Base-by-base conservation (phyloP, 345 rosid species). In the Boechera retrofracta region DNA sequence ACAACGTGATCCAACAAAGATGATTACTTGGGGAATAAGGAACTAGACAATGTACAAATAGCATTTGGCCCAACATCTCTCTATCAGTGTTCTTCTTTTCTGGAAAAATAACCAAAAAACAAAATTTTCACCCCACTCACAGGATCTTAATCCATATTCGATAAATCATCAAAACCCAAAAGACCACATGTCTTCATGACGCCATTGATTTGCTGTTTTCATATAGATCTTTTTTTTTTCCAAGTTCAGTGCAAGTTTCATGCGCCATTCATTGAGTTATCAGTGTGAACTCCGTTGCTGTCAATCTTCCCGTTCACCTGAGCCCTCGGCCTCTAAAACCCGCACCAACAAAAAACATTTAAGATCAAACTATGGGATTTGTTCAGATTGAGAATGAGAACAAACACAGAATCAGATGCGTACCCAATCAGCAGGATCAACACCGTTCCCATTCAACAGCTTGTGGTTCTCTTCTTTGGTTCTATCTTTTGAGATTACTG, bases 401-500 rank as follows among this genome's bases (percentile, higher is more conserved):
- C 47, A 49, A 29, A 29, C 5, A 24, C 24, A 77, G 47, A 7
- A 24, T 32, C 51, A 29, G 55, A 64, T 61, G 72, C 71, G 4
- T 58, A 95, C 99, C 97, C 98, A 83, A 72, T 95, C 99, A 52
- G 96, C 85, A 81, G 98, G 88, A 48, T 94, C 98, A 21, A 71
- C 86, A 9, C 88, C 75, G 51, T 89, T 89, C 81, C 99, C 99
- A 73, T 96, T 96, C 82, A 93, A 76, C 64, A 91, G 96, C 89
- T 93, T 96, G 86, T 86, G 93, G 77, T 85, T 93, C 86, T 89
- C 99, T 82, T 93, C 99, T 86, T 89, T 92, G 73, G 72, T 83
- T 79, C 83, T 80, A 45, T 94, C 97, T 72, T 86, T 94, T 74
- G 89, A 89, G 79, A 81, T 84, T 69, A 91, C 60, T 0, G 99